These are phyloP conservation scores for Trichoderma gamsii DNA, from an alignment of 495 filamentous ascomycete species.

Conservation along the genomic window DNA sequence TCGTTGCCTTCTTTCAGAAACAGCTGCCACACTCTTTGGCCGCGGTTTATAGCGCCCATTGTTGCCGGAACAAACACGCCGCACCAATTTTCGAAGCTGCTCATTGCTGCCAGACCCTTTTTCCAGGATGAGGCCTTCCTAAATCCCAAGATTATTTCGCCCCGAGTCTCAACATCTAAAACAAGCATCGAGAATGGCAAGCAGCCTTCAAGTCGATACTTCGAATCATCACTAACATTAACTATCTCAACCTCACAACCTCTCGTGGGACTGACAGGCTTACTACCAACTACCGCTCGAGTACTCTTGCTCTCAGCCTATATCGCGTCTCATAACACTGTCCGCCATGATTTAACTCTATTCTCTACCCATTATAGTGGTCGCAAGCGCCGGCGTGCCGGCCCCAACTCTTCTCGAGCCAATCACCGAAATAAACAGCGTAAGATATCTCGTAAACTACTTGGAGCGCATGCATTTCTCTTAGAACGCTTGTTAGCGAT, in stretches of 20 bases:
- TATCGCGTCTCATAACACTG: slow-evolving; percentile 82
- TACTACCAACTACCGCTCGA: slow-evolving; percentile 75
- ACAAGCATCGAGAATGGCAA: not conserved
- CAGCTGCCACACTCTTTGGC: slow-evolving; percentile 59
- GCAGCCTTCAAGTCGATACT: not conserved
- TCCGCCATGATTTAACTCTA: slow-evolving; percentile 67
- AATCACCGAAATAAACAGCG: slow-evolving; percentile 52
- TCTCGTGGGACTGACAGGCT: slow-evolving; percentile 31
- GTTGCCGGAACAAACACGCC: slow-evolving; percentile 56
- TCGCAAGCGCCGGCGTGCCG: slow-evolving; percentile 33
- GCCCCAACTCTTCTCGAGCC: slow-evolving; percentile 30
- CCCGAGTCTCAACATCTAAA: slow-evolving; percentile 17
- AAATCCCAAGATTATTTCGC: slow-evolving; percentile 59
- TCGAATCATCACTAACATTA: not conserved
- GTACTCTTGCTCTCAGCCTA: slow-evolving; percentile 82
- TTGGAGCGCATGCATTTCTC: slow-evolving; percentile 74
- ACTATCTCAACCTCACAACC: slow-evolving; percentile 17
- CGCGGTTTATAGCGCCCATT: slow-evolving; percentile 61
- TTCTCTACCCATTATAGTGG: slow-evolving; percentile 75
- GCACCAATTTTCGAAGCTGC: slow-evolving; percentile 74
- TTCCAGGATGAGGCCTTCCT: slow-evolving; percentile 73
- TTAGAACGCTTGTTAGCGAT: slow-evolving; percentile 86
- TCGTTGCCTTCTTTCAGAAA: slow-evolving; percentile 56
- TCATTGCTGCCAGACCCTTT: slow-evolving; percentile 64
- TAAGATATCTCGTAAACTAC: slow-evolving; percentile 63